phyloP scores from a whole-genome alignment of 2,329 filamentous ascomycete genomes.

The Colletotrichum spinosum region DNA sequence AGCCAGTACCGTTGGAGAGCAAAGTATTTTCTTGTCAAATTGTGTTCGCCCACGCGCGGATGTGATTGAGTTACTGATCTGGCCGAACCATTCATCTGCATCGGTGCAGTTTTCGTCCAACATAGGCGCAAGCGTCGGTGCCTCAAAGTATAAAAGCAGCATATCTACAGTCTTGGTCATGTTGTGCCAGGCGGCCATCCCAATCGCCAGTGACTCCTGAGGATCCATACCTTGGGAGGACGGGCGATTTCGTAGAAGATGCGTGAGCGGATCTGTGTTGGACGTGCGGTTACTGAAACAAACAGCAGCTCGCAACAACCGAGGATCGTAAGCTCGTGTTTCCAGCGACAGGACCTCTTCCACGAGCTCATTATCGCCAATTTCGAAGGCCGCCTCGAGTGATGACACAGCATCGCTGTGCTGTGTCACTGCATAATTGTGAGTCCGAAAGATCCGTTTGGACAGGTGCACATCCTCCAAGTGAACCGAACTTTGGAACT shows the following conservation, averaged over 20 bases:
- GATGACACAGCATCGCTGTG: not conserved
- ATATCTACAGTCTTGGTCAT: not conserved
- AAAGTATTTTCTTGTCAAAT: not conserved
- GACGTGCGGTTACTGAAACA: not conserved
- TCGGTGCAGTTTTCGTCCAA: not conserved
- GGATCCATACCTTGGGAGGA: too few relatives aligned
- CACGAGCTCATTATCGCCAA: not conserved
- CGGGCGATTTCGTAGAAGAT: not conserved
- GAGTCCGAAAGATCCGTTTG: too few relatives aligned
- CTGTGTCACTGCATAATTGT: too few relatives aligned
- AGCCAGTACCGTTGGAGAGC: not conserved
- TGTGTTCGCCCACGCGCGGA: too few relatives aligned
- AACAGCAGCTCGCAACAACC: not conserved
- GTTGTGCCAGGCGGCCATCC: not conserved
- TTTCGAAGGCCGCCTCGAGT: not conserved
- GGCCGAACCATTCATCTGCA: too few relatives aligned
- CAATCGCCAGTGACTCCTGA: not conserved
- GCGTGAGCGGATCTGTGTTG: rapidly evolving
- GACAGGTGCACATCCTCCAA: too few relatives aligned
- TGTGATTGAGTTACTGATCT: too few relatives aligned
- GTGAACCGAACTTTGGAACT: too few relatives aligned
- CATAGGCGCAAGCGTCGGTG: not conserved
- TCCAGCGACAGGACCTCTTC: not conserved
- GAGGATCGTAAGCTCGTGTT: not conserved
- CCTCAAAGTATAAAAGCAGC: not conserved